phyloP scores from a whole-genome alignment of 2,329 filamentous ascomycete species.

The Penicillium sp. region DNA sequence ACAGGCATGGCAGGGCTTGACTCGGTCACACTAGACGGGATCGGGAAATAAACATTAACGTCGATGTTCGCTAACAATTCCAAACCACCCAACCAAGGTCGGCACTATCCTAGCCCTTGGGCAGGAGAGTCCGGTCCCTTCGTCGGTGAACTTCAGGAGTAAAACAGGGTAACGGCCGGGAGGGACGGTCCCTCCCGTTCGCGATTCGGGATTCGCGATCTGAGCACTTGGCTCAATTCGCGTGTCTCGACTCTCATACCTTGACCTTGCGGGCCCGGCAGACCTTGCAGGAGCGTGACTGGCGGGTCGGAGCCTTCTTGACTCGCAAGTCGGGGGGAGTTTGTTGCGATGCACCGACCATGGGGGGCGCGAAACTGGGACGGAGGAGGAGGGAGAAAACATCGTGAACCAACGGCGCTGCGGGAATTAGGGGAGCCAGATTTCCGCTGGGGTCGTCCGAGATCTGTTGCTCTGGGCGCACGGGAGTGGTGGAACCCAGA shows the following conservation, averaged over 20 bases:
- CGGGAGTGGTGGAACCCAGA: conserved; percentile 19
- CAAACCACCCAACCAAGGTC: background rate
- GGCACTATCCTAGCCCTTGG: background rate
- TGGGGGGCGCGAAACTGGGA: conserved; percentile 25
- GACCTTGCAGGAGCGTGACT: conserved; percentile 48
- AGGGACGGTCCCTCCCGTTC: conserved; percentile 23
- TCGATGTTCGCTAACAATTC: background rate
- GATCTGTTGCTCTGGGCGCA: conserved; percentile 31
- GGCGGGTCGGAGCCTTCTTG: conserved; percentile 39
- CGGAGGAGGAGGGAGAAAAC: conserved; percentile 23
- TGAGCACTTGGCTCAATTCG: conserved; percentile 23
- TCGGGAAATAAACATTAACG: conserved; percentile 24
- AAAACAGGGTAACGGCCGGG: conserved; percentile 16
- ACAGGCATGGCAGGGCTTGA: conserved; percentile 48
- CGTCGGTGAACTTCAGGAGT: background rate
- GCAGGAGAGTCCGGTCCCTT: background rate
- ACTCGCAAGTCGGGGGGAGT: conserved; percentile 30
- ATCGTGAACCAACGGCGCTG: conserved; percentile 36
- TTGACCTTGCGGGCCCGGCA: conserved; percentile 49
- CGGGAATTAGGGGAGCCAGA: conserved; percentile 38
- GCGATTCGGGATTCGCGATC: conserved; percentile 28
- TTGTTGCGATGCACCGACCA: conserved; percentile 29
- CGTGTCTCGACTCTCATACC: conserved; percentile 34
- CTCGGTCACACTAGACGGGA: conserved; percentile 43
- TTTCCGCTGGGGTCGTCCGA: conserved; percentile 39